A percentile compares a stretch with the other conserved stretches of the same genome.
phyloP scores from a whole-genome alignment of 495 filamentous ascomycete genomes.

The Lophiotrema nucula region DNA sequence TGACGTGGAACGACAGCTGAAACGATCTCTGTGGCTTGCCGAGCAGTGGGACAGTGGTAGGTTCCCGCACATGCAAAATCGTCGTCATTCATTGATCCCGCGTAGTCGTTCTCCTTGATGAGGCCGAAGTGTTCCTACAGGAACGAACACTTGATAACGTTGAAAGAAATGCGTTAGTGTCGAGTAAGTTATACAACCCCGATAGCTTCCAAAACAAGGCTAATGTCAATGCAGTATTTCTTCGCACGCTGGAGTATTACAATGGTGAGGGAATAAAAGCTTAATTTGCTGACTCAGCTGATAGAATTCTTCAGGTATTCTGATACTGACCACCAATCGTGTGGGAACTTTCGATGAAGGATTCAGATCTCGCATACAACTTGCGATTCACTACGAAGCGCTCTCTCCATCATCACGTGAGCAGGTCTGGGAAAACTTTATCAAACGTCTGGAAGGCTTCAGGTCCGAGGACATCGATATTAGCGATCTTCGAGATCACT shows the following conservation, averaged over 20 bases:
- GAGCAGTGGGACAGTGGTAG: slow-evolving; percentile 9
- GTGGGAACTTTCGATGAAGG: slow-evolving; percentile 47
- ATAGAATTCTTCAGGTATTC: slow-evolving; percentile 44
- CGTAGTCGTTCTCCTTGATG: slow-evolving; percentile 52
- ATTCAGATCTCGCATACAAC: slow-evolving; percentile 43
- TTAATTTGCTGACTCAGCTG: slow-evolving; percentile 27
- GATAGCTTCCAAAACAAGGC: not conserved
- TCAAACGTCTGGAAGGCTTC: slow-evolving; percentile 32
- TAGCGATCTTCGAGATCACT: slow-evolving; percentile 37
- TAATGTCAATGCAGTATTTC: slow-evolving; percentile 54
- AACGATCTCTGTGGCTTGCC: slow-evolving; percentile 1
- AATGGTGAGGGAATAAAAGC: slow-evolving; percentile 25
- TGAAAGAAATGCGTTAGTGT: slow-evolving; percentile 51
- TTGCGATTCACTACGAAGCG: slow-evolving; percentile 38
- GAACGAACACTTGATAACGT: slow-evolving; percentile 45
- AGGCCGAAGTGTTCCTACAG: slow-evolving; percentile 47
- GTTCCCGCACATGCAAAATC: not conserved
- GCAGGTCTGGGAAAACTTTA: slow-evolving; percentile 42
- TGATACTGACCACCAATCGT: slow-evolving; percentile 59
- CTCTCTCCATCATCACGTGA: slow-evolving; percentile 37
- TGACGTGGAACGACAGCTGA: slow-evolving; percentile 5
- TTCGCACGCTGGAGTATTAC: slow-evolving; percentile 59
- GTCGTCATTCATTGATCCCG: too few relatives aligned
- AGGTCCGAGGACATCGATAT: slow-evolving; percentile 11
- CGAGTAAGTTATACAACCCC: slow-evolving; percentile 7